Base-by-base conservation (phyloP, 257 asterid species). In the Cinchona pubescens region DNA sequence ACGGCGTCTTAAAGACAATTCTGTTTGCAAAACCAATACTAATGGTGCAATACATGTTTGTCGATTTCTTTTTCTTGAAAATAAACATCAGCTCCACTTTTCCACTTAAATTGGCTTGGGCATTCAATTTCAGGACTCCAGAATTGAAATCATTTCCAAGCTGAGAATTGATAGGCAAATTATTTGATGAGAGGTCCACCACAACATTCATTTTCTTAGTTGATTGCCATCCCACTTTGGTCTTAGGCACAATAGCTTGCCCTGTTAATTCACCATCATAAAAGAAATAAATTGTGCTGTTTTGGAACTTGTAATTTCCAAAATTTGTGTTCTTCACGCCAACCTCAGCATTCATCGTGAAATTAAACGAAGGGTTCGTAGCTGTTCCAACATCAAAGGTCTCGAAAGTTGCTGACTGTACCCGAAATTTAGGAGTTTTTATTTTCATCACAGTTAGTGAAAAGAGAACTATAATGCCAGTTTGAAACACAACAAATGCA, bases 51-150 rank as follows among this genome's bases (percentile, higher is more conserved):
- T 84, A 73, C 91, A 89, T 76, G 23, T 46, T 67, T 12, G 80
- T 69, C 0, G 74, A 60, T 70, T 61, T 89, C 21, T 72, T 89
- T 85, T 70, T 89, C 87, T 75, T 89, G 73, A 87, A 67, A 15
- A 89, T 74, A 16, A 65, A 64, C 9, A 89, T 15, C 69, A 89
- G 30, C 76, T 75, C 83, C 65, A 85, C 89, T 58, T 75, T 87
- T 61, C 93, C 91, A 51, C 35, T 67, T 79, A 88, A 46, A 38
- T 64, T 66, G 12, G 88, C 80, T 59, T 23, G 67, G 51, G 82
- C 40, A 23, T 46, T 78, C n/a, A 89, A 56, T 21, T 43, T 71
- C 71, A 87, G 43, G 0, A 78, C 27, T 67, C 87, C 87, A 13
- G 74, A 65, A 16, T 37, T 71, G 77, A 83, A 23, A 62, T 86